Percentiles rank a stretch among this genome's conserved stretches.
phyloP scores from a whole-genome alignment of 1,139 yeast genomes.

The Magnusiomyces sp. region DNA sequence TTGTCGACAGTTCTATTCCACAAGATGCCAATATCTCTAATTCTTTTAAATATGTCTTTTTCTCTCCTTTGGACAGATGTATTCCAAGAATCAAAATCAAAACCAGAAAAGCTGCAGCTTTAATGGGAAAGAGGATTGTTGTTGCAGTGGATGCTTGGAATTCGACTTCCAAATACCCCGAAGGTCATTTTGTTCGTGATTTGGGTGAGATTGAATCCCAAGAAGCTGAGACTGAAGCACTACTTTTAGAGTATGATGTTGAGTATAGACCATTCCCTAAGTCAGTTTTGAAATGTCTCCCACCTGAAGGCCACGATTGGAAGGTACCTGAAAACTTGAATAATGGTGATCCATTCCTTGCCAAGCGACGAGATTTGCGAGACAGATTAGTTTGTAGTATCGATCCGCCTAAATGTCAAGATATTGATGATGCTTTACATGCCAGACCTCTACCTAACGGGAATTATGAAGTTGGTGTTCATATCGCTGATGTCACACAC shows the following conservation, averaged over 20 bases:
- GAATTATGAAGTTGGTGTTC: conserved; percentile 94
- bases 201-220: conserved; percentile 87
- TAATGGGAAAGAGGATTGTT: conserved; percentile 81
- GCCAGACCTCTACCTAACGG: conserved; percentile 83
- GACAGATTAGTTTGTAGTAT: conserved; percentile 88
- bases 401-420: conserved; percentile 98
- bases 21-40: conserved; percentile 35
- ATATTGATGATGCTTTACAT: conserved; percentile 97
- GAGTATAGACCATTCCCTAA: conserved; percentile 94
- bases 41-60: conserved; percentile 72
- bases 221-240: conserved; percentile 94
- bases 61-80: conserved; percentile 78
- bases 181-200: conserved; percentile 88
- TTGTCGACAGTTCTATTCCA: conserved; percentile 70
- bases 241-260: conserved; percentile 88
- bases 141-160: conserved; percentile 94
- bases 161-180: conserved; percentile 71
- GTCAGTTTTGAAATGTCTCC: conserved; percentile 85
- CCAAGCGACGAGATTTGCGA: conserved; percentile 66
- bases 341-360: conserved; percentile 37
- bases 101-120: conserved; percentile 76
- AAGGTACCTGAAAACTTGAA: conserved; percentile 60
- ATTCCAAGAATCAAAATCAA: conserved; percentile 81
- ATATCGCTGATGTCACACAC: conserved; percentile 97
- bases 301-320: conserved; percentile 91